Base-by-base conservation (phyloP, 2,329 filamentous ascomycete species). In the Cladosporium sp. region DNA sequence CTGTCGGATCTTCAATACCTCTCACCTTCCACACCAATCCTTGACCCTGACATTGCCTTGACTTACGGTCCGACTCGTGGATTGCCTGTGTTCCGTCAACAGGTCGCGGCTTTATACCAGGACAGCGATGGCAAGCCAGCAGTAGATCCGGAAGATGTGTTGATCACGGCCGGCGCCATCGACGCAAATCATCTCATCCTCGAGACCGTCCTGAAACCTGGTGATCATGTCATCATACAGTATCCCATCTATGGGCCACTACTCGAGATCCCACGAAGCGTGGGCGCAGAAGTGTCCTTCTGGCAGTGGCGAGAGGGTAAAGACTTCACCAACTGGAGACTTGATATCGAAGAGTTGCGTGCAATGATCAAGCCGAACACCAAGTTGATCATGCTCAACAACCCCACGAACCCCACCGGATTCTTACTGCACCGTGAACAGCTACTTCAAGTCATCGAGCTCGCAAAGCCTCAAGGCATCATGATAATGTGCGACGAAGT, bases 191-290 rank as follows among this genome's bases (percentile, higher is more conserved):
- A 89, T 59, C 70, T 93, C 15, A 71, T 83, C 2, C 77, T 92
- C 7, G 91, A 91, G 66, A 75, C 84, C 1, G 73, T 93, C 7
- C 64, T 93, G 2, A 79, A 80, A 0, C 79, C 82, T 0, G 86
- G 83, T 1, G 88, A 94, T 62, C 89, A 95, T 73, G 85, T 92
- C 38, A 78, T 95, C 52, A 93, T 87, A 61, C 86, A 93, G 50
- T 88, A 90, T 63, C 89, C 90, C 11, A 91, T 88, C 1, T 94
- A 93, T 61, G 86, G 93, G 65, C 88, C 93, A 60, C 76, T 95
- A 1, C 93, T 91, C 62, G 74, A 82, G 8, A 79, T 94, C 1
- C 88, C 89, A 0, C 75, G 77, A 57, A 85, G 82, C 33, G 70
- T 94, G 5, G 88, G 89, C 0, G 88, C 87, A 0, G 80, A 88